phyloP scores from a whole-genome alignment of 2,329 filamentous ascomycete species.

The Alternaria solani region DNA sequence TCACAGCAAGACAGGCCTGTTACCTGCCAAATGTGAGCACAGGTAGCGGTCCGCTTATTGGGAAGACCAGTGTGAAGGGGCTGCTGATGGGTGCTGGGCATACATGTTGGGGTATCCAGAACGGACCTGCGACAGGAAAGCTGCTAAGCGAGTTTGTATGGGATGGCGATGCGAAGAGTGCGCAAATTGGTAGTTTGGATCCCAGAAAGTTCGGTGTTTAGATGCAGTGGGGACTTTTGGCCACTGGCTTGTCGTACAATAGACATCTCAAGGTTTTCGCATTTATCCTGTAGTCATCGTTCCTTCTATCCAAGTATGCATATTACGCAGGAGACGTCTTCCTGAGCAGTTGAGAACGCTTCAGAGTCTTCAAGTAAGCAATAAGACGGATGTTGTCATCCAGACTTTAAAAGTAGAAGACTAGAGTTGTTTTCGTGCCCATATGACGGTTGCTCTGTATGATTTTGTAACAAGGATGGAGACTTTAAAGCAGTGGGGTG shows the following conservation, averaged over 20 bases:
- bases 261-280: too few species aligned
- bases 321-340: too few species aligned
- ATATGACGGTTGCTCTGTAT: too few species aligned
- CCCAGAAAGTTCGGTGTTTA: constrained; percentile 45
- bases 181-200: constrained; percentile 53
- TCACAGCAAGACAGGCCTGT: constrained; percentile 85
- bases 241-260: background rate
- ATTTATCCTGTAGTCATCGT: too few species aligned
- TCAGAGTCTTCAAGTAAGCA: too few species aligned
- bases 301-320: too few species aligned
- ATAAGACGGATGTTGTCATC: too few species aligned
- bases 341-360: too few species aligned
- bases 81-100: constrained; percentile 87
- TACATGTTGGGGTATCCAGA: constrained; percentile 98
- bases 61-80: constrained; percentile 74
- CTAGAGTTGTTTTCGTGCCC: too few species aligned
- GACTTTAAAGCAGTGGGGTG: too few species aligned
- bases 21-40: constrained; percentile 81
- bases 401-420: too few species aligned
- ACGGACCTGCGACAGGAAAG: constrained; percentile 78
- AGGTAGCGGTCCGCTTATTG: constrained; percentile 76
- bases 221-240: background rate
- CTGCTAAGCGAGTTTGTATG: constrained; percentile 57
- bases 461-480: too few species aligned
- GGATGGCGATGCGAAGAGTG: constrained; percentile 55